Conservation (phyloP, 2,329 filamentous ascomycete genomes). For the Colletotrichum karsti region DNA sequence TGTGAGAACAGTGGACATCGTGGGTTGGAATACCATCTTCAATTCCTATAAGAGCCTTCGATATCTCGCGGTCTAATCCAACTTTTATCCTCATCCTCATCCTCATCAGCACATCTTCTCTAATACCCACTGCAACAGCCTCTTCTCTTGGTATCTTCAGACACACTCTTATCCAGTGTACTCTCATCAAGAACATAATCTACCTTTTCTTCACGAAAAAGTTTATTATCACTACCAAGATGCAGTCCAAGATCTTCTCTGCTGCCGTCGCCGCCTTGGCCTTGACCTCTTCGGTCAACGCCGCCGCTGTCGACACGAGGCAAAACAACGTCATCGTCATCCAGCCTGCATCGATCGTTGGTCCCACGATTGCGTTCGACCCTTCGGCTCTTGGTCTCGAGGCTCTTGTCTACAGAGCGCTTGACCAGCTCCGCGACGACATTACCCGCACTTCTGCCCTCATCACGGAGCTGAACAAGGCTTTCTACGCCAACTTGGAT, state of each 20-base stretch:
- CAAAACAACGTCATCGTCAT: background rate
- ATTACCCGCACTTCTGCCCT: background rate
- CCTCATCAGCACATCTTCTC: background rate
- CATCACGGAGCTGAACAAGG: background rate
- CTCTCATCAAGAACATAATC: background rate
- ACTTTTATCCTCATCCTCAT: background rate
- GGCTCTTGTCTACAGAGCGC: background rate
- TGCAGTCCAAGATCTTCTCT: conserved; percentile 28
- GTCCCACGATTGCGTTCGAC: background rate
- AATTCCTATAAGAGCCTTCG: conserved; percentile 19
- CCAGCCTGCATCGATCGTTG: background rate
- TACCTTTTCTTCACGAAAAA: too few species aligned
- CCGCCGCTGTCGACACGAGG: background rate
- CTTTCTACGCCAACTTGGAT: background rate
- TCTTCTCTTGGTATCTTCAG: background rate
- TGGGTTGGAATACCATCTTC: background rate
- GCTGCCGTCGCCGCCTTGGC: conserved; percentile 26
- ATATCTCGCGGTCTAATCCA: background rate
- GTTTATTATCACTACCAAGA: background rate
- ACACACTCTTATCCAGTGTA: background rate
- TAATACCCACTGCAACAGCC: background rate
- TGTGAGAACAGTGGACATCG: background rate
- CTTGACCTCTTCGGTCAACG: conserved; percentile 9
- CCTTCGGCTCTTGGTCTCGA: background rate
- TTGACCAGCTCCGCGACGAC: background rate